Percentiles rank a stretch among this genome's conserved stretches.
These are phyloP conservation scores for Neocatenulostroma microsporum DNA, from an alignment of 2,329 filamentous ascomycete species.

Conservation along the genomic window DNA sequence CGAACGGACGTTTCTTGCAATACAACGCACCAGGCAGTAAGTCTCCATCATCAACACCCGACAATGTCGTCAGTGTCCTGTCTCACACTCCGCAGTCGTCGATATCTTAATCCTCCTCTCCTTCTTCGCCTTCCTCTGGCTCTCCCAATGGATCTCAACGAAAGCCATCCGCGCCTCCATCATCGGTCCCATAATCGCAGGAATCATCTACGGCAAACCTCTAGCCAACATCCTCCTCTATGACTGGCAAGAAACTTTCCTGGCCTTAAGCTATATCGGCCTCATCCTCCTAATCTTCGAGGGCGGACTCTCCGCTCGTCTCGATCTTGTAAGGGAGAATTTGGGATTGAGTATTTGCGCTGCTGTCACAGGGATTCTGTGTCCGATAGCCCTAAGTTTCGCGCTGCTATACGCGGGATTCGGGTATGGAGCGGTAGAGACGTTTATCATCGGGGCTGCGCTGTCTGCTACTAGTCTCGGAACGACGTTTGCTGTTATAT, in stretches of 20 bases:
- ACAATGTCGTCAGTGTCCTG: too few species aligned
- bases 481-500: conserved; percentile 59
- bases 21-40: conserved; percentile 4
- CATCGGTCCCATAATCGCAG: conserved; percentile 63
- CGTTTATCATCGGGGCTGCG: conserved; percentile 65
- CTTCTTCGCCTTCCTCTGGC: conserved; percentile 53
- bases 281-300: conserved; percentile 66
- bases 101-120: conserved; percentile 51
- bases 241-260: conserved; percentile 47
- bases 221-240: conserved; percentile 52
- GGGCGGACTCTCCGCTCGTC: conserved; percentile 53
- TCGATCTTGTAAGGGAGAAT: conserved; percentile 38
- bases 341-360: not conserved
- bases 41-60: not conserved
- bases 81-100: too few species aligned
- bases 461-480: conserved; percentile 68
- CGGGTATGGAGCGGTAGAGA: conserved; percentile 48
- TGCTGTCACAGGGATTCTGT: conserved; percentile 43
- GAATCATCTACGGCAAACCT: conserved; percentile 62
- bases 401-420: conserved; percentile 46
- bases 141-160: conserved; percentile 47
- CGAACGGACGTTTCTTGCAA: conserved; percentile 1
- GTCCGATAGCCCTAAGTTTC: conserved; percentile 61
- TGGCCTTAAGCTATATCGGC: conserved; percentile 64
- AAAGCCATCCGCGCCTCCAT: conserved; percentile 49